Percentiles rank a stretch among this genome's conserved stretches.
phyloP scores from a whole-genome alignment of 192 early-diverging fungal species.

The Coemansia sp. region DNA sequence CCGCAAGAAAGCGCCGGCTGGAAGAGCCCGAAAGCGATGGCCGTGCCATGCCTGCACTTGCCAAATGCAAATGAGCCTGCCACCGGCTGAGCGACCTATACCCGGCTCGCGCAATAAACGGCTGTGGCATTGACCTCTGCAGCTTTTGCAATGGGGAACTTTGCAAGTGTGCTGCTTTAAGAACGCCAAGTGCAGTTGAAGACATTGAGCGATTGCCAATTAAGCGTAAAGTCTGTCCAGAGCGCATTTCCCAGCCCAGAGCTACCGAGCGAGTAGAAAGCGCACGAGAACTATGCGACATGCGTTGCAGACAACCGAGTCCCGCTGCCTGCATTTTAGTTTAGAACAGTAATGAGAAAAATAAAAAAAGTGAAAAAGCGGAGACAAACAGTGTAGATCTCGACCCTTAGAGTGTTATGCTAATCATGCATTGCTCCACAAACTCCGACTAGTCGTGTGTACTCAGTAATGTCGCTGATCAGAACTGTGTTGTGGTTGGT shows the following conservation, averaged over 20 bases:
- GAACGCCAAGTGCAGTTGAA: background rate
- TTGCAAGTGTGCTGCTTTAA: background rate
- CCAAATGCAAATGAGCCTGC: background rate
- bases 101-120: conserved; percentile 7
- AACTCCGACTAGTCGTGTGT: too few relatives aligned
- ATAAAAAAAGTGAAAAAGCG: background rate
- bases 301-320: background rate
- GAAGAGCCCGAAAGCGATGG: conserved; percentile 14
- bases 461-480: conserved; percentile 1
- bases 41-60: conserved; percentile 5
- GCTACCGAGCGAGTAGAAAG: background rate
- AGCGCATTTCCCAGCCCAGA: background rate
- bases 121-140: background rate
- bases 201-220: background rate
- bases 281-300: background rate
- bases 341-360: background rate
- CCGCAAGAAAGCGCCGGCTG: conserved; percentile 37
- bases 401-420: too few relatives aligned
- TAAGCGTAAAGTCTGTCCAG: background rate
- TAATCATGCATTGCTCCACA: too few relatives aligned
- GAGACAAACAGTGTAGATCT: background rate
- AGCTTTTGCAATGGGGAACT: background rate
- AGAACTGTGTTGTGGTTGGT: conserved; percentile 4
- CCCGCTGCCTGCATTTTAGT: conserved; percentile 1
- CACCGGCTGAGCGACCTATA: conserved; percentile 7